phyloP scores from a whole-genome alignment of 1,284 basidiomycete genomes.

The Ceratobasidium sp. region DNA sequence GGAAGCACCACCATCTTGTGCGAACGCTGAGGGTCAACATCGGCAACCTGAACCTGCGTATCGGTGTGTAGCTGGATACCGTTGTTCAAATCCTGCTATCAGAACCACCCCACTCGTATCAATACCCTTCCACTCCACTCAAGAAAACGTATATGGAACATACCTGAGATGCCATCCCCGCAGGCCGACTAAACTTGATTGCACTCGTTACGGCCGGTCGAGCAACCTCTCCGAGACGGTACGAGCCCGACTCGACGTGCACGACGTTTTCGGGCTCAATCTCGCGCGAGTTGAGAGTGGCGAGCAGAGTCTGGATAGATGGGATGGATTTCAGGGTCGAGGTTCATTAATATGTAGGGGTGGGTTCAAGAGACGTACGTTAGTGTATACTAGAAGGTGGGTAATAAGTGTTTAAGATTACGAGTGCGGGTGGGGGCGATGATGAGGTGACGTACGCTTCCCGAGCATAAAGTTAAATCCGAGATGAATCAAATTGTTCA shows the following conservation, averaged over 20 bases:
- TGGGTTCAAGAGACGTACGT: background rate
- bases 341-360: background rate
- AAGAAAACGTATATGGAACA: background rate
- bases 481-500: constrained; percentile 55
- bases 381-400: constrained; percentile 32
- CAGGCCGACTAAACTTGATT: background rate
- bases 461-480: constrained; percentile 57
- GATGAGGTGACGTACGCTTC: constrained; percentile 54
- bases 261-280: constrained; percentile 30
- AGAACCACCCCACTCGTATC: background rate
- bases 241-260: constrained; percentile 34
- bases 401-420: background rate
- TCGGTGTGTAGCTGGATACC: constrained; percentile 6
- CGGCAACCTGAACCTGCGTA: constrained; percentile 10
- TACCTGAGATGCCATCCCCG: background rate
- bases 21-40: background rate
- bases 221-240: constrained; percentile 13
- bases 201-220: background rate
- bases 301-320: constrained; percentile 30
- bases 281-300: constrained; percentile 42
- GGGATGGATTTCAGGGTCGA: constrained; percentile 7
- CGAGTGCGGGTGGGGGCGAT: background rate
- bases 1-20: background rate
- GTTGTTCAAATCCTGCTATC: constrained; percentile 12
- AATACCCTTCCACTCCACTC: background rate